phyloP scores from a whole-genome alignment of 169 alveolate genomes.

The Pseudocohnilembus persalinus region DNA sequence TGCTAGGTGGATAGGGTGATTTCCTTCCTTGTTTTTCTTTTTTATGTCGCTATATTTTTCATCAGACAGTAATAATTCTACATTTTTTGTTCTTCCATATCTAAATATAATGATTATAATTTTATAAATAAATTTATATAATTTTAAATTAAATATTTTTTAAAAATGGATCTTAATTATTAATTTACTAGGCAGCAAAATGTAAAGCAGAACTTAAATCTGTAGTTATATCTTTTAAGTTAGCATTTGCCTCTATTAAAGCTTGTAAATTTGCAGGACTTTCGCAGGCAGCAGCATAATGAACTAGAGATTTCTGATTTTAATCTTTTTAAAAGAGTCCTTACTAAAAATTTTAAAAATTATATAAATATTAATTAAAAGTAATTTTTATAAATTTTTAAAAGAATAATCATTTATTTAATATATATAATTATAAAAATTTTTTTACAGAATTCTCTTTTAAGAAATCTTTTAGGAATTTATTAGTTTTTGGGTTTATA shows the following conservation, averaged over 20 bases:
- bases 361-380: constrained; percentile 19
- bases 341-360: too few species aligned
- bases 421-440: too few species aligned
- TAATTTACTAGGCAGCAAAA: constrained; percentile 52
- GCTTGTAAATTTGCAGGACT: constrained; percentile 61
- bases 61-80: constrained; percentile 12
- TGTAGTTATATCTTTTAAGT: constrained; percentile 60
- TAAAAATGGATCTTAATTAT: background rate
- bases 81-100: constrained; percentile 21
- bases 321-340: constrained; percentile 40
- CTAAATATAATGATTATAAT: background rate
- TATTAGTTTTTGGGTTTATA: constrained; percentile 78
- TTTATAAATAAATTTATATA: too few species aligned
- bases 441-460: constrained; percentile 57
- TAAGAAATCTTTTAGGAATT: constrained; percentile 48
- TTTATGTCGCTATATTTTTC: constrained; percentile 30
- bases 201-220: constrained; percentile 65
- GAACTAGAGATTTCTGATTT: constrained; percentile 67
- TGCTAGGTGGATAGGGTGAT: constrained; percentile 80
- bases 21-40: constrained; percentile 52
- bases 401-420: too few species aligned
- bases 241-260: constrained; percentile 61
- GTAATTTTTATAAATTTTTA: too few species aligned
- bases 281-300: constrained; percentile 86
- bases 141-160: too few species aligned